Base-by-base conservation (phyloP, 805 yeast genomes). In the Wickerhamiella siamensis region DNA sequence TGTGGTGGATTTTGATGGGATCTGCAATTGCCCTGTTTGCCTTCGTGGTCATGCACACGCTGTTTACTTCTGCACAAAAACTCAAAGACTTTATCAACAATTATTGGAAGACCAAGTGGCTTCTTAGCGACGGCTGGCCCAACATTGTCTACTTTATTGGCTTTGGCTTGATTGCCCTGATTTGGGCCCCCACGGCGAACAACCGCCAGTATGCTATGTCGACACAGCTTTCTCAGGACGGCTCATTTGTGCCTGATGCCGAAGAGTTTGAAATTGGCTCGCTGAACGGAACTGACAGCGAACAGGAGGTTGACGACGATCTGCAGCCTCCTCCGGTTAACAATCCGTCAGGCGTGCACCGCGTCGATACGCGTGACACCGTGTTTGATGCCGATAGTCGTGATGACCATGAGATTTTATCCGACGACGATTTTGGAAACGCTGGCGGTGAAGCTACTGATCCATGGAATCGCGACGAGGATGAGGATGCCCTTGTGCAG, bases 141-240 rank as follows among this genome's bases (percentile, higher is more conserved):
- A 78, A 94, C 38, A 71, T 84, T 38, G 79, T 86, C 12, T 91
- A 84, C 63, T 83, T 82, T 56, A 62, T 78, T 38, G 87, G 87
- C 31, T 87, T 91, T 59, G 72, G 79, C 53, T 74, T 86, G 8
- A 70, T 91, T 48, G 83, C 95, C 4, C 75, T 86, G 66, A 73
- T 91, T 48, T 91, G 98, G 98, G 79, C 98, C 61, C 99, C 99
- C 41, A 88, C 96, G 0, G 91, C 81, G 51, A 84, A 94, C 33
- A 86, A 95, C 44, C 82, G 87, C 55, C 79, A 93, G 74, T 73
- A 91, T 56, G 97, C 96, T 10, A 87, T 87, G 47, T 83, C 95
- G 2, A 83, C 84, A 41, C 97, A 91, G 63, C 67, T 91, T 36
- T 59, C 71, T 12, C 91, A 95, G 49, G 80, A 81, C 6, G 91